These are phyloP conservation scores for Neurospora sp. DNA, from an alignment of 495 filamentous ascomycete genomes.

Conservation along the genomic window DNA sequence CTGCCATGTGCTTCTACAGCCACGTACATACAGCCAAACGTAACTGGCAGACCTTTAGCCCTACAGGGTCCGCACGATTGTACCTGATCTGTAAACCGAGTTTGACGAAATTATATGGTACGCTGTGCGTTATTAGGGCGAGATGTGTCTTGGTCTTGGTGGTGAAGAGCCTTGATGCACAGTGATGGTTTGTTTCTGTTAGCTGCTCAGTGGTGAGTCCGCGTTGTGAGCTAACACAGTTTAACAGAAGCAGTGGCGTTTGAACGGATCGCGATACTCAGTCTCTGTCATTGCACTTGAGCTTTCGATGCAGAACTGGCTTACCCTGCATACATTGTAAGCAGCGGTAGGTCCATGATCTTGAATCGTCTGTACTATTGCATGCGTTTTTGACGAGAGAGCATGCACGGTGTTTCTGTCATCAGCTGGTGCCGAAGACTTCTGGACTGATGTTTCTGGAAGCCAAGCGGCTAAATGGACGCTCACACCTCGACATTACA, in stretches of 20 bases:
- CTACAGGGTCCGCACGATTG: not conserved
- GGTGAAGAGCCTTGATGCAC: not conserved
- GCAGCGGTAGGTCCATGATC: not conserved
- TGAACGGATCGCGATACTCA: not conserved
- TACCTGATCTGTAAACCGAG: not conserved
- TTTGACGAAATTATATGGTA: not conserved
- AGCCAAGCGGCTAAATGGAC: not conserved
- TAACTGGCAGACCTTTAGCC: not conserved
- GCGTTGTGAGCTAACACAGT: not conserved
- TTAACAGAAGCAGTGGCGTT: not conserved
- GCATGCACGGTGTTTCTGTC: not conserved
- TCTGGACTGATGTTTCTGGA: not conserved
- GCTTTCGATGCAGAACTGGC: not conserved
- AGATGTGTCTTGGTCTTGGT: not conserved
- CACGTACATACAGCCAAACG: not conserved
- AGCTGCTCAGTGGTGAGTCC: not conserved
- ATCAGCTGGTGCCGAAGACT: not conserved
- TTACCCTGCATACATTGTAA: not conserved
- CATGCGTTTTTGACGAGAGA: not conserved
- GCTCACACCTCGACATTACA: not conserved
- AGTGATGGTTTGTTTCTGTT: not conserved
- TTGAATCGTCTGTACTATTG: not conserved
- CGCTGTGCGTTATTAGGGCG: not conserved
- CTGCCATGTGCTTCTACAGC: not conserved
- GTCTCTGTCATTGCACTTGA: not conserved